Percentiles rank a stretch among this genome's conserved stretches.
Evolutionary conservation across 2,329 filamentous ascomycete species (phyloP).

Genomic region (Trichophyton mentagrophytes): DNA sequence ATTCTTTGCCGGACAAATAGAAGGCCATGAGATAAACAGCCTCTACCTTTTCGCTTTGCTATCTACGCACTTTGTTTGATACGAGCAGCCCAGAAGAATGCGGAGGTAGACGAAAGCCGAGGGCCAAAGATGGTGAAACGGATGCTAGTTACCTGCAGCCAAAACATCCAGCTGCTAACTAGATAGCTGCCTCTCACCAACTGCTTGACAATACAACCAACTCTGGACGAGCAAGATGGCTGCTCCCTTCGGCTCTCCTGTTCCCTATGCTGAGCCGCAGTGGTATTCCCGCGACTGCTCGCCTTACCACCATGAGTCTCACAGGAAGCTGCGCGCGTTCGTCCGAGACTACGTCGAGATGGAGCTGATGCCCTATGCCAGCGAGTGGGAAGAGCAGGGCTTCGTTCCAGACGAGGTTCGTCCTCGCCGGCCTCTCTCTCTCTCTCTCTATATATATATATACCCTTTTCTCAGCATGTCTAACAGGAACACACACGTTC

Average conservation of each 20-base stretch:
- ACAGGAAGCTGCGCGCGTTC: conserved; percentile 44
- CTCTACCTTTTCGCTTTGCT: too few relatives aligned
- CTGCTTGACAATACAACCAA: too few relatives aligned
- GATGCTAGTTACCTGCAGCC: too few relatives aligned
- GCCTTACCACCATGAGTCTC: conserved; percentile 51
- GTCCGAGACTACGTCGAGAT: conserved; percentile 49
- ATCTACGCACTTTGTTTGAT: too few relatives aligned
- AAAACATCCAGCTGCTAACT: too few relatives aligned
- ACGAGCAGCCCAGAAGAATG: too few relatives aligned
- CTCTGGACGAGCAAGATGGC: background rate
- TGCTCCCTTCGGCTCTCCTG: conserved; percentile 4
- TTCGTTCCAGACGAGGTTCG: conserved; percentile 35
- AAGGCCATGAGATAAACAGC: too few relatives aligned
- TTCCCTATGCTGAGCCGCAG: conserved; percentile 11
- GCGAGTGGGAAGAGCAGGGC: conserved; percentile 52
- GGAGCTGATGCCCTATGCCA: conserved; percentile 44
- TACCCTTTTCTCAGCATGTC: background rate
- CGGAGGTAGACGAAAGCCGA: too few relatives aligned
- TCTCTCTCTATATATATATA: background rate
- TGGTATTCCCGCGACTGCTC: conserved; percentile 18
- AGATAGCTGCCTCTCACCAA: too few relatives aligned
- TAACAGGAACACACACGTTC: background rate
- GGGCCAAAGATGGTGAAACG: too few relatives aligned
- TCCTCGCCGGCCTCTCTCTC: background rate
- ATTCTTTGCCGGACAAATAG: too few relatives aligned